Evolutionary conservation across 2,329 filamentous ascomycete genomes (phyloP).

Genomic region (Diaporthe citriasiana): DNA sequence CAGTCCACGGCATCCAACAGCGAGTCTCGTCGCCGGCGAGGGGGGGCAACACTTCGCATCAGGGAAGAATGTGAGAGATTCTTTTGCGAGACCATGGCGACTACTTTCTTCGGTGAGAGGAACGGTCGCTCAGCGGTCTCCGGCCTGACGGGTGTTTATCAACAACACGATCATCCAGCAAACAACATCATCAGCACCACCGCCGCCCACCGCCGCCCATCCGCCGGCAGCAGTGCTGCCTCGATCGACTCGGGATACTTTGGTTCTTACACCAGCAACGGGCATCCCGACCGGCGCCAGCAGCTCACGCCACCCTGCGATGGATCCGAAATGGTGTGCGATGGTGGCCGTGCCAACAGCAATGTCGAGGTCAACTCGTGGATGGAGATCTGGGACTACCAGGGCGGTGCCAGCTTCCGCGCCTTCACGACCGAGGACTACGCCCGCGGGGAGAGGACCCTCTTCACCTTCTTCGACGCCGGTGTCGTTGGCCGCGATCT

Average conservation of each 20-base stretch:
- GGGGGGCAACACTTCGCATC: conserved; percentile 96
- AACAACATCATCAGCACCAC: conserved; percentile 10
- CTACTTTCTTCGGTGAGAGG: conserved; percentile 97
- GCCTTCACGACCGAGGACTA: conserved; percentile 82
- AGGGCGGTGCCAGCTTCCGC: conserved; percentile 85
- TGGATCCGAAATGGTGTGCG: conserved; percentile 46
- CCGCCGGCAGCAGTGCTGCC: conserved; percentile 34
- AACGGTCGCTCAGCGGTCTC: conserved; percentile 82
- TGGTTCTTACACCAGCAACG: conserved; percentile 45
- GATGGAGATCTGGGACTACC: conserved; percentile 89
- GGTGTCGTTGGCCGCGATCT: conserved; percentile 80
- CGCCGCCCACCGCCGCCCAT: conserved; percentile 37
- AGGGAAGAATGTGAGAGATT: conserved; percentile 99
- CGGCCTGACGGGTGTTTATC: conserved; percentile 84
- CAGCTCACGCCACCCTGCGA: conserved; percentile 64
- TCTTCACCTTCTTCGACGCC: conserved; percentile 90
- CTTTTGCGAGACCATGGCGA: conserved; percentile 96
- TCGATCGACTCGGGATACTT: conserved; percentile 43
- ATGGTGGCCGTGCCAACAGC: conserved; percentile 48
- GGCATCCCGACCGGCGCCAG: conserved; percentile 44
- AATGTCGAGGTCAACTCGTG: conserved; percentile 67
- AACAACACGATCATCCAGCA: conserved; percentile 47
- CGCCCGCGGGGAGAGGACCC: conserved; percentile 69
- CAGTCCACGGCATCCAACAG: conserved; percentile 55
- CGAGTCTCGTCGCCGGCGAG: conserved; percentile 70